Evolutionary conservation across 139 green algal species (phyloP).

Genomic region (Tetraselmis striata): DNA sequence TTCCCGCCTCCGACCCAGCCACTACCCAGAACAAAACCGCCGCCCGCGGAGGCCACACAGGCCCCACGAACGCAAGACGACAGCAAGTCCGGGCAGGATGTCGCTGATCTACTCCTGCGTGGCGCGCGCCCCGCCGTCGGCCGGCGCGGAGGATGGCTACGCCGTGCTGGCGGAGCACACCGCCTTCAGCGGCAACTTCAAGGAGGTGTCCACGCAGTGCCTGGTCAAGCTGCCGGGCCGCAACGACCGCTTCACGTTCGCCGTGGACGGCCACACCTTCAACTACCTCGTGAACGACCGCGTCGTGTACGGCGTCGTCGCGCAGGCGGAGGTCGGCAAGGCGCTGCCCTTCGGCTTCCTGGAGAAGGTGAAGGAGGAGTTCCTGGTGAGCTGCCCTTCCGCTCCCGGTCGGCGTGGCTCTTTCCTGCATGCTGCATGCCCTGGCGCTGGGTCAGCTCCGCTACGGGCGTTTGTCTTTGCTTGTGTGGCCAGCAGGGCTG

Average conservation of each 20-base stretch:
- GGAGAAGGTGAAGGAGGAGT: constrained; percentile 28
- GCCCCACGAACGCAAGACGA: no score
- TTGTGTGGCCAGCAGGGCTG: no score
- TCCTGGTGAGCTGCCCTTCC: not conserved
- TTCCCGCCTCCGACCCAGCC: no score
- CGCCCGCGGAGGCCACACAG: no score
- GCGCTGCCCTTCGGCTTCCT: constrained; percentile 34
- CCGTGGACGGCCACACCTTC: constrained; percentile 37
- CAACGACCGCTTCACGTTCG: constrained; percentile 24
- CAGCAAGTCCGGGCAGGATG: no score
- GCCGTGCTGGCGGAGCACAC: not conserved
- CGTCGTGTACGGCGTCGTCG: constrained; percentile 13
- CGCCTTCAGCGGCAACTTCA: constrained; percentile 44
- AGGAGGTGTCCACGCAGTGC: constrained; percentile 36
- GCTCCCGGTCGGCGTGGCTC: no score
- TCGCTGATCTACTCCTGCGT: not conserved
- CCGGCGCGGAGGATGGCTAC: not conserved
- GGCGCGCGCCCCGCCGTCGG: no score
- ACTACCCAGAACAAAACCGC: no score
- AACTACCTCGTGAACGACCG: constrained; percentile 39
- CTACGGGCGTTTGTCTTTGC: not conserved
- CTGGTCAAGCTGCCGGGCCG: constrained; percentile 8
- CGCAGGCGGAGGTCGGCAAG: not conserved
- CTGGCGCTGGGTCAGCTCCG: no score
- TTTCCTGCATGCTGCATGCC: no score